Percentiles rank a stretch among this genome's conserved stretches.
phyloP scores from a whole-genome alignment of 495 filamentous ascomycete genomes.

The Chaetomium tenue region DNA sequence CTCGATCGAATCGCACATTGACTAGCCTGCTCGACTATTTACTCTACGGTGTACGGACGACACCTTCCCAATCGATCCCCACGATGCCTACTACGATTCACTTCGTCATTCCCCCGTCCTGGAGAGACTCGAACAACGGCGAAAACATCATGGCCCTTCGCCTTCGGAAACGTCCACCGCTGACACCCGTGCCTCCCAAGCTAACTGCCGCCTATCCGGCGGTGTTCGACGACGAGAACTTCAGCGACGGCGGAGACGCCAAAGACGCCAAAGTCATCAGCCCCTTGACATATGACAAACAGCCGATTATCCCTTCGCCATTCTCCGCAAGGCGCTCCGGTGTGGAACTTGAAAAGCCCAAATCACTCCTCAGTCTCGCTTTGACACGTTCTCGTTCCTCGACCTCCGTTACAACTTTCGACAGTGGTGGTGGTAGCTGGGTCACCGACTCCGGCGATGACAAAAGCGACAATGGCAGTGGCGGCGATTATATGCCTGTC shows the following conservation, averaged over 20 bases:
- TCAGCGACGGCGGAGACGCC: no score
- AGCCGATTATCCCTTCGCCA: neutral
- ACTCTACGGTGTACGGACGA: neutral
- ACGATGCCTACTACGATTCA: neutral
- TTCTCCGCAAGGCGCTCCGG: neutral
- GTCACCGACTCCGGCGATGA: neutral
- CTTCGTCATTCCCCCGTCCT: neutral
- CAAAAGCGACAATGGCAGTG: neutral
- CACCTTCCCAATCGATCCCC: neutral
- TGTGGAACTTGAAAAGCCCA: neutral
- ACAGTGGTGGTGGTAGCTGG: no score
- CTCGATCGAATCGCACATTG: neutral
- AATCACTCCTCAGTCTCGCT: neutral
- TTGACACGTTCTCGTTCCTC: neutral
- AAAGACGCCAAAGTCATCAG: no score
- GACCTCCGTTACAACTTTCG: neutral
- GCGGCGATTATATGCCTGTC: neutral
- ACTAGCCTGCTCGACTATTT: neutral
- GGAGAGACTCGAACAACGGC: no score
- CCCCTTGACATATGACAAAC: neutral
- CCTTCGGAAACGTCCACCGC: neutral
- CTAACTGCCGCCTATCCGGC: neutral
- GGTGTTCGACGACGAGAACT: constrained; percentile 3
- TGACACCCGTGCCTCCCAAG: neutral
- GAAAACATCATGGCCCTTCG: no score